Base-by-base conservation (phyloP, 2,329 filamentous ascomycete genomes). In the Davidsoniella neocaledoniae region DNA sequence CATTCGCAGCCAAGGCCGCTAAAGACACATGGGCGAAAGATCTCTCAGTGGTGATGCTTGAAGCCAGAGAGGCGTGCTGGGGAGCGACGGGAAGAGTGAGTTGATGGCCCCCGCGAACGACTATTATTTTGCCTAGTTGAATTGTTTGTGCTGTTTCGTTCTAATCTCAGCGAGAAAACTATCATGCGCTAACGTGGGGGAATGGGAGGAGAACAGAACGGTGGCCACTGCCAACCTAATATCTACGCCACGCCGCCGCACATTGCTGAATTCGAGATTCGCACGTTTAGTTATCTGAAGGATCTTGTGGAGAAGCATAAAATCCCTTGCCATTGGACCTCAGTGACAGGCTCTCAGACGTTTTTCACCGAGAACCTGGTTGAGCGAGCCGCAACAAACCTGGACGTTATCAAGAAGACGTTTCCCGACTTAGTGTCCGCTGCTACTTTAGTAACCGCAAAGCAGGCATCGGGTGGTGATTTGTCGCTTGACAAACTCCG, bases 1-100 rank as follows among this genome's bases (percentile, higher is more conserved):
- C 78, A 1, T 83, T 81, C 62, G 80, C 78, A 0, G 81, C 81
- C 3, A 71, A 76, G 55, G 77, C 76, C 58, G 66, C 86, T 47
- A 72, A 65, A 58, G 69, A 66, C 51, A 66, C 54, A 55, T 62
- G 52, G 57, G 60, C 62, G 54, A 57, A 62, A 38, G 66, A 69
- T 4, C 65, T 71, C 52, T 68, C 64, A n/a, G 72, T 87, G 6
- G 68, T 88, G 5, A 72, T 88, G 67, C 68, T 90, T 4, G 84
- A 90, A 64, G 84, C 84, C 12, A 71, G 84, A 57, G 83, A 88
- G 66, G 82, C 79, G 3, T 88, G 83, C 59, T 87, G 76, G 75
- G 84, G 84, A 16, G 84, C 84, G n/a, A 90, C 83, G 1, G 83
- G 84, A n/a, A 67, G 83, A 59, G 81, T 84, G 59, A 69, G 77